Conservation (phyloP, 1,284 basidiomycete genomes). For the Ganoderma boninense region DNA sequence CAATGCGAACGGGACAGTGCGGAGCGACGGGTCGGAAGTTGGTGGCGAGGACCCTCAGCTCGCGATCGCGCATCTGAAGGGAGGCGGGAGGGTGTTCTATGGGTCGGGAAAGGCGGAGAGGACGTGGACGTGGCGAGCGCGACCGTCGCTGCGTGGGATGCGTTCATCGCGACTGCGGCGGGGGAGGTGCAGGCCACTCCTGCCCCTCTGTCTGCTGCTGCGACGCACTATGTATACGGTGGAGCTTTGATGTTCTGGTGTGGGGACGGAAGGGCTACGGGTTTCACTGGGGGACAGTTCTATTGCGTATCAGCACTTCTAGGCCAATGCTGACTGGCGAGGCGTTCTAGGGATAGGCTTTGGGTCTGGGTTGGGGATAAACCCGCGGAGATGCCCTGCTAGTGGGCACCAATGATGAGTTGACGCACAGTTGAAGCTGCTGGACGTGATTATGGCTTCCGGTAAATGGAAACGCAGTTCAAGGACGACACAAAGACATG, state of each 20-base stretch:
- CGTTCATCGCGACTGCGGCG: slow-evolving; percentile 37
- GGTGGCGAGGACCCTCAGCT: slow-evolving; percentile 58
- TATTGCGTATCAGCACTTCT: neutral
- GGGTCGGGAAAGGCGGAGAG: slow-evolving; percentile 31
- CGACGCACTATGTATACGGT: neutral
- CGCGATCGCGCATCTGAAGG: slow-evolving; percentile 55
- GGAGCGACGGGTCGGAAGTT: slow-evolving; percentile 25
- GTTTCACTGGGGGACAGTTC: neutral
- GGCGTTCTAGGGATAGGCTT: no score
- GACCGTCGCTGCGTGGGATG: slow-evolving; percentile 63
- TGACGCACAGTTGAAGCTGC: no score
- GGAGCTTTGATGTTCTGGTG: neutral
- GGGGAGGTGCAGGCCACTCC: neutral
- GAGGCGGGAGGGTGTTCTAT: slow-evolving; percentile 31
- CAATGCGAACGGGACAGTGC: slow-evolving; percentile 42
- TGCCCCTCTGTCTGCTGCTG: neutral
- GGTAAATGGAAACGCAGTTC: neutral
- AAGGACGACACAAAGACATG: neutral
- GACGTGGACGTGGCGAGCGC: slow-evolving; percentile 40
- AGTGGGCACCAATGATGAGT: no score
- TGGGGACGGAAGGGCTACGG: neutral
- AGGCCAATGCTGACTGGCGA: no score
- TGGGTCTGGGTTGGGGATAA: no score
- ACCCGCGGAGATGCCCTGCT: no score
- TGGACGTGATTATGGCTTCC: no score